phyloP scores from a whole-genome alignment of 805 yeast genomes.

The Hanseniaspora taiwanica region DNA sequence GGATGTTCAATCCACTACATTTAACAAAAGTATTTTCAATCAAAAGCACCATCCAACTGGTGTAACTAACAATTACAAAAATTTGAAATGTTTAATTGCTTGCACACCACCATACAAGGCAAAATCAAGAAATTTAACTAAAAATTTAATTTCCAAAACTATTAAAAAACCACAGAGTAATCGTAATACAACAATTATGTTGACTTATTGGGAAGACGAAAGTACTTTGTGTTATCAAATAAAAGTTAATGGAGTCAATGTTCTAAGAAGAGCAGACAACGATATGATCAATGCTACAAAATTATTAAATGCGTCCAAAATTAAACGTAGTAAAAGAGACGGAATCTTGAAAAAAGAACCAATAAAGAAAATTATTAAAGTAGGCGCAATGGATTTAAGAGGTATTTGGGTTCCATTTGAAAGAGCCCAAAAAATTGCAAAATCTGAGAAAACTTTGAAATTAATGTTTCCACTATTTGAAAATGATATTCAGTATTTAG shows the following conservation, averaged over 20 bases:
- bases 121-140: too few relatives aligned
- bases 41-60: too few relatives aligned
- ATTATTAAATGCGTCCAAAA: conserved; percentile 67
- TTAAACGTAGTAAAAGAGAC: conserved; percentile 79
- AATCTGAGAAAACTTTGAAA: conserved; percentile 61
- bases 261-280: conserved; percentile 73
- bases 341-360: conserved; percentile 71
- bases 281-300: conserved; percentile 81
- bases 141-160: too few relatives aligned
- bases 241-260: conserved; percentile 68
- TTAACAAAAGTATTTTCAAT: too few relatives aligned
- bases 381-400: conserved; percentile 77
- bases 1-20: too few relatives aligned
- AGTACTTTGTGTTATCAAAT: conserved; percentile 76
- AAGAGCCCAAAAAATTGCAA: conserved; percentile 70
- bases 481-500: too few relatives aligned
- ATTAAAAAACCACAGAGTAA: too few relatives aligned
- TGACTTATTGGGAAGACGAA: conserved; percentile 88
- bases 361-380: conserved; percentile 66
- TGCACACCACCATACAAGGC: too few relatives aligned
- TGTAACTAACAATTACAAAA: too few relatives aligned
- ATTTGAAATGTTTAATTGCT: too few relatives aligned
- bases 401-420: conserved; percentile 89
- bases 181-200: conserved; percentile 57
- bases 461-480: conserved; percentile 55